A percentile compares a stretch with the other conserved stretches of the same genome.
Conservation (phyloP, 345 rosid genomes). For the Salix viminalis region DNA sequence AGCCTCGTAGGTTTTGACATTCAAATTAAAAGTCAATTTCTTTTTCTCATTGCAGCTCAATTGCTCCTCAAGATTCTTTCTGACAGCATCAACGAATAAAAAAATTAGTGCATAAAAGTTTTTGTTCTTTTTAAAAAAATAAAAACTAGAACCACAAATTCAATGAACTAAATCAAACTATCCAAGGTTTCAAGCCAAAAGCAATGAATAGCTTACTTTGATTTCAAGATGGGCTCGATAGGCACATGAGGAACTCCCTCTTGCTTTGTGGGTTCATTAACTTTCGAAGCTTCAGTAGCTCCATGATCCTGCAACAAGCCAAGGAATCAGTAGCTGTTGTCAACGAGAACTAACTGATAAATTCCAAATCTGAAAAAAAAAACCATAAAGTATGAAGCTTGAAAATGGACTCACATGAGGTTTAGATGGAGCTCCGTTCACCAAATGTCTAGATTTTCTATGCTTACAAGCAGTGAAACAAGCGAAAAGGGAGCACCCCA, state of each 20-base stretch:
- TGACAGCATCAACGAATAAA: neutral
- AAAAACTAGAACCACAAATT: neutral
- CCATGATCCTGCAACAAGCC: constrained; percentile 8
- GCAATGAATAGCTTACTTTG: constrained; percentile 12
- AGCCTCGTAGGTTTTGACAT: neutral
- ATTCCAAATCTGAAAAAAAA: neutral
- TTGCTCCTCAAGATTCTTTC: constrained; percentile 10
- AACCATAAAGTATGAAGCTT: neutral
- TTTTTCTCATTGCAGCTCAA: constrained; percentile 7
- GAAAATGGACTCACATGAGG: constrained; percentile 13
- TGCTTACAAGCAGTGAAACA: constrained; percentile 18
- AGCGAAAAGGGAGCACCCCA: constrained; percentile 20
- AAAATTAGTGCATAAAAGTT: neutral
- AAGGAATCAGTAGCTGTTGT: neutral
- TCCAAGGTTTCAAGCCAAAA: neutral
- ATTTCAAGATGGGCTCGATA: neutral
- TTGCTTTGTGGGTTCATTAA: neutral
- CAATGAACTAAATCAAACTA: neutral
- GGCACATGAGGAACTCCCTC: constrained; percentile 7
- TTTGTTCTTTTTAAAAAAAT: neutral
- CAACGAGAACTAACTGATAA: neutral
- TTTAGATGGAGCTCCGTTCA: constrained; percentile 7
- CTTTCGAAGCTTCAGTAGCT: neutral
- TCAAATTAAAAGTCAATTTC: constrained; percentile 11
- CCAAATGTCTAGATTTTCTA: constrained; percentile 3